Conservation (phyloP, 805 yeast species). For the Maudiozyma serrabonitensis region DNA sequence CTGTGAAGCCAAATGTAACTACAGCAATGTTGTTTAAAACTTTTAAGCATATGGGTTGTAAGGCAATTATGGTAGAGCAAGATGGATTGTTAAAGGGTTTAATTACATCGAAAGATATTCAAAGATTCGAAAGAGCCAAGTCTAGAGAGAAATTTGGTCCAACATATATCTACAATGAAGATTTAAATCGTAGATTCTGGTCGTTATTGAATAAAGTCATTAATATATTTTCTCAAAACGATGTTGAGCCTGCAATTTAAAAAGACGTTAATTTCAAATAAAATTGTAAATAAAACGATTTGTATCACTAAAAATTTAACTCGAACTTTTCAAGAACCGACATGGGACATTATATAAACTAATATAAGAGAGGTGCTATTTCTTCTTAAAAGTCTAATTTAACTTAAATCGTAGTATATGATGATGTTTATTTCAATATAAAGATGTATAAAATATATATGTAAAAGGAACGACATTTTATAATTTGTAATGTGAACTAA, state of each 20-base stretch:
- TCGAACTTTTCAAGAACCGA: not conserved
- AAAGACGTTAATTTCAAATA: too few relatives aligned
- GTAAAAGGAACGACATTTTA: too few relatives aligned
- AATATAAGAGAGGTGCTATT: too few relatives aligned
- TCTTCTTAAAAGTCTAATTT: too few relatives aligned
- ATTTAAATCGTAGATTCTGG: constrained; percentile 19
- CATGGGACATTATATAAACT: not conserved
- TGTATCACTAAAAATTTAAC: too few relatives aligned
- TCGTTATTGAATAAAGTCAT: constrained; percentile 12
- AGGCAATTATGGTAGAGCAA: constrained; percentile 56
- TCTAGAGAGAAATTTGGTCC: constrained; percentile 25
- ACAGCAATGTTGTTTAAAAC: constrained; percentile 55
- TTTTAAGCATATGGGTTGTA: constrained; percentile 74
- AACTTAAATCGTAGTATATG: not conserved
- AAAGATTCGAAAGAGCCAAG: constrained; percentile 44
- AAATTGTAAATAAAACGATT: too few relatives aligned
- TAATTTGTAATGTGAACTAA: too few relatives aligned
- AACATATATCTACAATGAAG: constrained; percentile 15
- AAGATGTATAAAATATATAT: not conserved
- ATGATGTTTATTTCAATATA: not conserved
- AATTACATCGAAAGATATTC: constrained; percentile 76
- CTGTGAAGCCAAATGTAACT: constrained; percentile 43
- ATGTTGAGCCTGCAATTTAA: not conserved
- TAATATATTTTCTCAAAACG: constrained; percentile 4
- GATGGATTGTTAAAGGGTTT: constrained; percentile 58